Percentiles rank a stretch among this genome's conserved stretches.
Conservation (phyloP, 805 yeast species). For the Zygosaccharomyces pseudorouxii region DNA sequence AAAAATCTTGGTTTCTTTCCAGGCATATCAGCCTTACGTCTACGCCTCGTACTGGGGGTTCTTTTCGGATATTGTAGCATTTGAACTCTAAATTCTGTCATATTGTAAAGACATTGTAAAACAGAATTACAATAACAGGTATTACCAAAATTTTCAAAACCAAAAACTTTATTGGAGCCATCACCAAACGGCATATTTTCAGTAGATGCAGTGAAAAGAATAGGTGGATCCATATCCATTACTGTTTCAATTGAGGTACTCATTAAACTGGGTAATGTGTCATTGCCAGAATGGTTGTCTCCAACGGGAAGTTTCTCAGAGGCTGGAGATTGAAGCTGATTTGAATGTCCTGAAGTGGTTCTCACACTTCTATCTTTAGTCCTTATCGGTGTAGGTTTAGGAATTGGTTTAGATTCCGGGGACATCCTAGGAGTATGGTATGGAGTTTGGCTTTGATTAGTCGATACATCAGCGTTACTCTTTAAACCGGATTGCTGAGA, state of each 20-base stretch:
- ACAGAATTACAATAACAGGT: slow-evolving; percentile 95
- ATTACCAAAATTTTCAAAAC: slow-evolving; percentile 82
- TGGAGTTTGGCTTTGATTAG: background rate
- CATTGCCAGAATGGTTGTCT: slow-evolving; percentile 9
- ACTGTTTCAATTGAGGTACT: slow-evolving; percentile 14
- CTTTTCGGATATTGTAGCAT: slow-evolving; percentile 47
- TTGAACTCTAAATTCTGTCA: slow-evolving; percentile 59
- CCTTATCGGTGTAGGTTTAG: slow-evolving; percentile 9
- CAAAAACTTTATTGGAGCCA: slow-evolving; percentile 66
- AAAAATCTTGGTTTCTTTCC: slow-evolving; percentile 39
- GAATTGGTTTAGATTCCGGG: slow-evolving; percentile 6
- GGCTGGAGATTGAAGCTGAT: slow-evolving; percentile 3
- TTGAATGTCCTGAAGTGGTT: slow-evolving; percentile 4
- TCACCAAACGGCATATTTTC: slow-evolving; percentile 51
- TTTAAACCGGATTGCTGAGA: background rate
- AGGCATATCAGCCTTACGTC: slow-evolving; percentile 38
- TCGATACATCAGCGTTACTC: background rate
- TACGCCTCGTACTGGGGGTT: slow-evolving; percentile 30
- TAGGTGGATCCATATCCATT: slow-evolving; percentile 9
- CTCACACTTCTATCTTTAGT: slow-evolving; percentile 3
- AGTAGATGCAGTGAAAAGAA: slow-evolving; percentile 9
- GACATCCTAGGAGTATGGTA: slow-evolving; percentile 5
- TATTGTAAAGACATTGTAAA: slow-evolving; percentile 78
- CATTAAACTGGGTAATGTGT: slow-evolving; percentile 9
- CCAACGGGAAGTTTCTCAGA: background rate